Base-by-base conservation (phyloP, 2,329 filamentous ascomycete genomes). In the Pestalotiopsis sp. region DNA sequence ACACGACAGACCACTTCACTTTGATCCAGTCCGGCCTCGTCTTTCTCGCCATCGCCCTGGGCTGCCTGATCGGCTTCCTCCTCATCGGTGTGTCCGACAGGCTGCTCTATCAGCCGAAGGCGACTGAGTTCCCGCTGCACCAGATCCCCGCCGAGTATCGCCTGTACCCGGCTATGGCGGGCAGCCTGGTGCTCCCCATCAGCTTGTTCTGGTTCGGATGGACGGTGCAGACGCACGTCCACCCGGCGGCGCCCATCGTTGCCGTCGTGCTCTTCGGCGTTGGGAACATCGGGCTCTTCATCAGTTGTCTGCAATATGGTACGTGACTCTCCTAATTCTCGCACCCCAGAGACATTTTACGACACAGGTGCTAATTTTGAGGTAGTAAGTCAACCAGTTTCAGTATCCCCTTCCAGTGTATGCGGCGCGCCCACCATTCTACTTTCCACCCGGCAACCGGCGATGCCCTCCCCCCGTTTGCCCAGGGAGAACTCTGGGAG, bases 151-250 rank as follows among this genome's bases (percentile, higher is more conserved):
- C 89, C 0, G 89, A 91, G 76, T 81, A 90, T 69, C 81, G 89
- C 0, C 79, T 92, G 12, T 86, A 89, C 69, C 83, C 84, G 1
- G 87, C 87, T 17, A 89, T 90, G 85, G 77, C 89, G 9, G 88
- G 87, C 1, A 86, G 86, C 69, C 58, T 87, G 14, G 84, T 85
- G 0, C 75, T 90, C 6, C 86, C 87, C 0, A 65, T 86, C 0
- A 84, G 84, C 0, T 74, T 91, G 11, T 90, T 90, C 73, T 89
- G 88, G 87, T 89, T 89, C 71, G 87, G 83, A 0, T 91, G 89
- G 89, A 84, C 85, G 1, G 84, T 86, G 0, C 76, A 80, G 4
- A 68, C 71, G 0, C 80, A 79, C 6, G 74, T 85, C 1, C 82
- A 83, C 3, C 90, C 87, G 86, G 84, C 82, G 0, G 83, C 83